Evolutionary conservation across 768 basidiomycete species (phyloP).

Genomic region (Pholiota microspora): DNA sequence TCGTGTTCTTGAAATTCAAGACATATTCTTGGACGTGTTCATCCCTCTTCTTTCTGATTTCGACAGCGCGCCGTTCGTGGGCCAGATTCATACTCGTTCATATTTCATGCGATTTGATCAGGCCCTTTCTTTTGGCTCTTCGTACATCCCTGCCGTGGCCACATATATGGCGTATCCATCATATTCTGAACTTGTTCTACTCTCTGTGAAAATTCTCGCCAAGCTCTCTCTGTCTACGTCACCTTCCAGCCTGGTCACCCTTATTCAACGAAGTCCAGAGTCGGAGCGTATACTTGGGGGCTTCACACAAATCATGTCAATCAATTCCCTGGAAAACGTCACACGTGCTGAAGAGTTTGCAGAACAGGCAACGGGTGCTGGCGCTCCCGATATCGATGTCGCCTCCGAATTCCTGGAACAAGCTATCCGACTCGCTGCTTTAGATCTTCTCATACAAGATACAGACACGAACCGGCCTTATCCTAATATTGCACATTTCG

Average conservation of each 20-base stretch:
- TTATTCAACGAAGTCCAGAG: slow-evolving; percentile 79
- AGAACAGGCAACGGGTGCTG: slow-evolving; percentile 70
- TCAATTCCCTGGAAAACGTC: slow-evolving; percentile 62
- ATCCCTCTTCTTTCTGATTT: slow-evolving; percentile 73
- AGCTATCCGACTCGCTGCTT: slow-evolving; percentile 69
- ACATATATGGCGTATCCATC: slow-evolving; percentile 72
- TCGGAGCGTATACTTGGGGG: slow-evolving; percentile 84
- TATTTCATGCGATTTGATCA: slow-evolving; percentile 76
- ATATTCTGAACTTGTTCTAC: slow-evolving; percentile 69
- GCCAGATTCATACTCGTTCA: slow-evolving; percentile 58
- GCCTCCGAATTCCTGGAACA: slow-evolving; percentile 52
- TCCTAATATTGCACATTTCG: slow-evolving; percentile 86
- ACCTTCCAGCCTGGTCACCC: slow-evolving; percentile 70
- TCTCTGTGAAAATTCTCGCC: slow-evolving; percentile 77
- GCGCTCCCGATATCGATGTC: slow-evolving; percentile 57
- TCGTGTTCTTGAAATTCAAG: slow-evolving; percentile 82
- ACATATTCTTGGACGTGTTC: slow-evolving; percentile 86
- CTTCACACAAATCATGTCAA: slow-evolving; percentile 64
- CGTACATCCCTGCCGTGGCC: slow-evolving; percentile 78
- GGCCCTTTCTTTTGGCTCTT: slow-evolving; percentile 64
- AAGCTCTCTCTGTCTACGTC: slow-evolving; percentile 63
- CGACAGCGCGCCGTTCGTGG: slow-evolving; percentile 46
- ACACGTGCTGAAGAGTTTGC: slow-evolving; percentile 56
- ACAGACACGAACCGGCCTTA: slow-evolving; percentile 60
- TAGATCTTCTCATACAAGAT: slow-evolving; percentile 80